Conservation (phyloP, 164 flowering plant genomes). For the Annona squamosa region DNA sequence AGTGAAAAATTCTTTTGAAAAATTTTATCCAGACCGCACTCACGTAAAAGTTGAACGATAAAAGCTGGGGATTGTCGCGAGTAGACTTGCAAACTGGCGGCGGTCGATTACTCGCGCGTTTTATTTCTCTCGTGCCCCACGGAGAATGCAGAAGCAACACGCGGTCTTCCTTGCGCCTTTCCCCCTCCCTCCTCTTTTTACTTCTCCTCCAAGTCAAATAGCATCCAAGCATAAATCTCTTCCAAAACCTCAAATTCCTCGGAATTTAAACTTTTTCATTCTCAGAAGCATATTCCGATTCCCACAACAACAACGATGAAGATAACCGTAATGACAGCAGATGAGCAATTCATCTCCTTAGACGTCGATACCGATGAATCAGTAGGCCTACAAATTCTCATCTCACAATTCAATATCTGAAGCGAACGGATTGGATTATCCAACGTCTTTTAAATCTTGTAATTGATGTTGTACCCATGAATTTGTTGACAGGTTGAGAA, state of each 20-base stretch:
- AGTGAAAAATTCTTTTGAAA: no score
- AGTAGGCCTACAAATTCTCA: slow-evolving; percentile 27
- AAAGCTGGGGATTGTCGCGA: no score
- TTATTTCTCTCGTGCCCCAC: no score
- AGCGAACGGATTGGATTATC: background rate
- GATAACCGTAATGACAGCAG: slow-evolving; percentile 86
- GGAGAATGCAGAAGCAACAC: no score
- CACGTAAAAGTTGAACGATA: no score
- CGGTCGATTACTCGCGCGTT: no score
- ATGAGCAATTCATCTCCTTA: slow-evolving; percentile 68
- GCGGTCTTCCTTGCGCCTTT: background rate
- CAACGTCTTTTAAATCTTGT: background rate
- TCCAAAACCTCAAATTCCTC: background rate
- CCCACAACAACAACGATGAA: slow-evolving; percentile 41
- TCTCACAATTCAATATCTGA: slow-evolving; percentile 10
- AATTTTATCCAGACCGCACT: no score
- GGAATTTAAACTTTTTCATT: background rate
- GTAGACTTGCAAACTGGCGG: no score
- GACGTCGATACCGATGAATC: slow-evolving; percentile 85
- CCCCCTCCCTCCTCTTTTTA: background rate
- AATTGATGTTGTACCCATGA: background rate
- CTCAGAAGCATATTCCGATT: no score
- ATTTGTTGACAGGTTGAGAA: slow-evolving; percentile 65
- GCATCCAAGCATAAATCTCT: background rate
- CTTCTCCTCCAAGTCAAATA: background rate